phyloP scores from a whole-genome alignment of 179 eudicot species.

The Silene vulgaris region DNA sequence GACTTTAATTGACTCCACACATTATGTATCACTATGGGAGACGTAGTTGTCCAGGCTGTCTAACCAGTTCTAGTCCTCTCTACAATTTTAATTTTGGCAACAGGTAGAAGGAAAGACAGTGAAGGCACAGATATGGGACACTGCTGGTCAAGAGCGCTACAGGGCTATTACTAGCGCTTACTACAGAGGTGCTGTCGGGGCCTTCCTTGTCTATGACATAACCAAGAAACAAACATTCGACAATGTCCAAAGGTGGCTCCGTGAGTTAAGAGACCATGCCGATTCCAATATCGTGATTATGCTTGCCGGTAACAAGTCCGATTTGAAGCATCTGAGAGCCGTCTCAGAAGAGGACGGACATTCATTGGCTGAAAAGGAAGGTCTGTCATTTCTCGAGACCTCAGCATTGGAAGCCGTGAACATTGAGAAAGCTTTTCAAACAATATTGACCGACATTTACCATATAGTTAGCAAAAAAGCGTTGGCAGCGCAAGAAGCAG shows the following conservation, averaged over 20 bases:
- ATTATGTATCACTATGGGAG: not conserved
- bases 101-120: conserved; percentile 86
- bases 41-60: not conserved
- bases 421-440: conserved; percentile 67
- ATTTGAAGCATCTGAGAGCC: conserved; percentile 37
- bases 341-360: conserved; percentile 68
- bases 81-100: conserved; percentile 3
- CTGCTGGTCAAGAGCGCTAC: conserved; percentile 89
- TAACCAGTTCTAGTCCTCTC: not conserved
- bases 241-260: conserved; percentile 84
- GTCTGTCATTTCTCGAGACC: conserved; percentile 83
- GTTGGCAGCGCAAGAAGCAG: conserved; percentile 53
- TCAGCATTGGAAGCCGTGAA: conserved; percentile 83
- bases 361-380: conserved; percentile 74
- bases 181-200: conserved; percentile 83
- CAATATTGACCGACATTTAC: conserved; percentile 49
- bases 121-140: conserved; percentile 91
- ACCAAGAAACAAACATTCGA: conserved; percentile 70
- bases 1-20: not conserved
- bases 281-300: conserved; percentile 92
- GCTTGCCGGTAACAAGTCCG: conserved; percentile 83
- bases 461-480: conserved; percentile 59
- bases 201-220: conserved; percentile 32
- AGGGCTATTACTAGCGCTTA: conserved; percentile 88
- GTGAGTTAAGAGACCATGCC: conserved; percentile 87